A percentile compares a stretch with the other conserved stretches of the same genome.
Conservation (phyloP, 805 yeast genomes). For the Yarrowia sp. region DNA sequence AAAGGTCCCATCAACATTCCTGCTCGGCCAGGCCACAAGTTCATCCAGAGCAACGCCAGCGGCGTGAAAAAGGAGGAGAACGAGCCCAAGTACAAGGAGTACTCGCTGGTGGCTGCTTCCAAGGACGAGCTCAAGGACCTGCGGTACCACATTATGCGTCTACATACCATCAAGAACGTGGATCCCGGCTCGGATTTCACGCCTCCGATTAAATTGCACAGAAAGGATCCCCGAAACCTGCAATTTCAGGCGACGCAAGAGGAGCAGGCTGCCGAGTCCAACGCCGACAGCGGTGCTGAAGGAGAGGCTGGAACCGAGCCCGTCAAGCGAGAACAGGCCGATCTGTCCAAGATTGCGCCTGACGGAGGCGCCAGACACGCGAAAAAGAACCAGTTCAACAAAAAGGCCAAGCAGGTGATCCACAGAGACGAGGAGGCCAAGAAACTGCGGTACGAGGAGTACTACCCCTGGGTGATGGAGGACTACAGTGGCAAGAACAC, state of each 20-base stretch:
- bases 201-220: slow-evolving; percentile 83
- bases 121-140: slow-evolving; percentile 73
- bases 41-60: background rate
- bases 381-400: slow-evolving; percentile 64
- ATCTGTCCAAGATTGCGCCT: slow-evolving; percentile 72
- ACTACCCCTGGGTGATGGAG: slow-evolving; percentile 97
- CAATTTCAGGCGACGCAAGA: slow-evolving; percentile 78
- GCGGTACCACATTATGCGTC: slow-evolving; percentile 80
- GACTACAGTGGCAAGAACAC: slow-evolving; percentile 94
- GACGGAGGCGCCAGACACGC: slow-evolving; percentile 86
- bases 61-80: slow-evolving; percentile 26
- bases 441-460: slow-evolving; percentile 90
- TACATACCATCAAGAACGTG: slow-evolving; percentile 73
- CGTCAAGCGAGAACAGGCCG: slow-evolving; percentile 48
- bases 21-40: slow-evolving; percentile 19
- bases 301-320: slow-evolving; percentile 41
- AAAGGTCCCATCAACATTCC: slow-evolving; percentile 35
- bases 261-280: slow-evolving; percentile 52
- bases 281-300: slow-evolving; percentile 41
- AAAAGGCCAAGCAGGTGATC: slow-evolving; percentile 84
- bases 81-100: slow-evolving; percentile 38
- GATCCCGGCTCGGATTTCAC: slow-evolving; percentile 76
- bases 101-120: slow-evolving; percentile 68
- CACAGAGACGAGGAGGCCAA: slow-evolving; percentile 83
- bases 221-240: slow-evolving; percentile 91